A percentile compares a stretch with the other conserved stretches of the same genome.
Evolutionary conservation across 176 grass and related monocot genomes (phyloP).

Genomic region (Aegilops umbellulata): DNA sequence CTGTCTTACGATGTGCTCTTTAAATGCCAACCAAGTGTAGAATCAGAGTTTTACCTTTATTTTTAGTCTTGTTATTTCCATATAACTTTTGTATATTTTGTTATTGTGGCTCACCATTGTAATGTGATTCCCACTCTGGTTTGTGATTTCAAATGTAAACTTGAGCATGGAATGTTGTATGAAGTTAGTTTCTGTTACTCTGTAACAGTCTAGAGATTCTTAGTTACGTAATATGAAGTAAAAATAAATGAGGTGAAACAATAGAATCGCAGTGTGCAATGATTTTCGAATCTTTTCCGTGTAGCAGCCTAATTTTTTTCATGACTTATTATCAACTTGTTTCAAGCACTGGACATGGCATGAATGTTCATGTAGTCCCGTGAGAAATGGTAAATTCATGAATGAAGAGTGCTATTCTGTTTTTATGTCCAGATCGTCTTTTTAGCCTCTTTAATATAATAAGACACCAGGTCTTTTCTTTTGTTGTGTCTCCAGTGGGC

Average conservation of each 20-base stretch:
- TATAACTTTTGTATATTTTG: slow-evolving; percentile 8
- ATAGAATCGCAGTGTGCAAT: neutral
- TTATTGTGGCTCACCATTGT: neutral
- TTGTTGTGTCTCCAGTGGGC: slow-evolving; percentile 3
- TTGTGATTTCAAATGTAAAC: neutral
- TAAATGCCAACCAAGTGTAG: slow-evolving; percentile 14
- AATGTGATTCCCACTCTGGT: neutral
- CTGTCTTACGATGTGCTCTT: neutral
- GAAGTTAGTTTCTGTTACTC: neutral
- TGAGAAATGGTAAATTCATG: slow-evolving; percentile 22
- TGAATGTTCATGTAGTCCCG: neutral
- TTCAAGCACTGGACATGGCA: slow-evolving; percentile 9
- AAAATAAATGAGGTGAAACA: neutral
- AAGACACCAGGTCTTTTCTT: neutral
- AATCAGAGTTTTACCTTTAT: neutral
- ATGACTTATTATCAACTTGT: neutral
- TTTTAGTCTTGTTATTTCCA: slow-evolving; percentile 1
- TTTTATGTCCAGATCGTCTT: slow-evolving; percentile 8
- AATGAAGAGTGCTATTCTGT: neutral
- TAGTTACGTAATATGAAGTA: slow-evolving; percentile 2
- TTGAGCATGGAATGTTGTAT: neutral
- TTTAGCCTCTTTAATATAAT: neutral
- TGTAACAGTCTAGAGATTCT: neutral
- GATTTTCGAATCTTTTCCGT: neutral
- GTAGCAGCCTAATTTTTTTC: neutral